phyloP scores from a whole-genome alignment of 1,284 basidiomycete species.

The Ustilago hordei region DNA sequence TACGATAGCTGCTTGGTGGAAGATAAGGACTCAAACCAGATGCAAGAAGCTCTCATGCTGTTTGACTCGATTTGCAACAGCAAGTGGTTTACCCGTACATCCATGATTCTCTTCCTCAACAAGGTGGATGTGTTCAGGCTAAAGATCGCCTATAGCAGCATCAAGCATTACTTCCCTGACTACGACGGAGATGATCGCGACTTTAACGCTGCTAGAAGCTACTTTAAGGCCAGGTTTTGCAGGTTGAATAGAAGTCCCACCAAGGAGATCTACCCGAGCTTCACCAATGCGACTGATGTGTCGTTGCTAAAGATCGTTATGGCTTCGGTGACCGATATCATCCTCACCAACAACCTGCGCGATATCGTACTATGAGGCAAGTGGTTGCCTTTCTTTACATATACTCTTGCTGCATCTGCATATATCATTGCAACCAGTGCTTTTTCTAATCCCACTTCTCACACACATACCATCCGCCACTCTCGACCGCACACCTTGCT shows the following conservation, averaged over 20 bases:
- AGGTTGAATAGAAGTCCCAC: constrained; percentile 83
- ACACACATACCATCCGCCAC: not conserved
- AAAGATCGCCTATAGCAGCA: constrained; percentile 83
- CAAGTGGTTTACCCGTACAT: constrained; percentile 90
- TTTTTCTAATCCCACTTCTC: constrained; percentile 4
- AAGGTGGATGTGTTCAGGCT: constrained; percentile 81
- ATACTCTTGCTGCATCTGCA: not conserved
- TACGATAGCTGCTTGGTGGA: constrained; percentile 94
- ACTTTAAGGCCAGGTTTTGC: constrained; percentile 88
- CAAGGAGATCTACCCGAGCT: constrained; percentile 89
- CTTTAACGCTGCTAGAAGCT: constrained; percentile 81
- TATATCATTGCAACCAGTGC: not conserved
- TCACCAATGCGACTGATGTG: constrained; percentile 93
- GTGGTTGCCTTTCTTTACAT: not conserved
- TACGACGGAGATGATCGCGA: constrained; percentile 72
- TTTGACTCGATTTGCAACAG: constrained; percentile 98
- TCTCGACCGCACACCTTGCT: not conserved
- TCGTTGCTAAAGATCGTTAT: constrained; percentile 90
- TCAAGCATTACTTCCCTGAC: constrained; percentile 78
- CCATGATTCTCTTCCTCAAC: constrained; percentile 81
- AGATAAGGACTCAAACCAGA: constrained; percentile 92
- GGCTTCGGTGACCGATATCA: constrained; percentile 71
- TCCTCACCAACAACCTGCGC: constrained; percentile 55
- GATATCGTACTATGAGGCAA: constrained; percentile 37
- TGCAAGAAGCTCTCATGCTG: constrained; percentile 94